Evolutionary conservation across 495 filamentous ascomycete genomes (phyloP), one percentile per base, ranked within the genome.

Genomic region (Tuber aestivum): DNA sequence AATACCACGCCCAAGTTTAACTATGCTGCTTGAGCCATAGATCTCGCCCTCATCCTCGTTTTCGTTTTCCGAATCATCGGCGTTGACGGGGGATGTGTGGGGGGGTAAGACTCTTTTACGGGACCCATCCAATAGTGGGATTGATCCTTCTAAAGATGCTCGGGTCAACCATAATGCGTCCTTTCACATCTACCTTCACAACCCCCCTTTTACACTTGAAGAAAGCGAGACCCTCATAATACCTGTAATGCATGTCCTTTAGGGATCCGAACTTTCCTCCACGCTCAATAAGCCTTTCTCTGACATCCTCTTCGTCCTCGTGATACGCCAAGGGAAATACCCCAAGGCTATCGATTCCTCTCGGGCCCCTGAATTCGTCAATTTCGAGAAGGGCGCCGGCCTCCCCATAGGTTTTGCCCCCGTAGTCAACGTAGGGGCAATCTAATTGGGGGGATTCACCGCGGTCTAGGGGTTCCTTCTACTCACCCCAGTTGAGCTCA

Each of bases 81-180:
- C 70, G 2, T 61, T 73, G 10, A 72, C 38, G 41, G 41, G 16
- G 45, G 74, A 23, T 10, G 77, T 48, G 44, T 80, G 74, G 14
- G 74, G 74, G 16, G n/a, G n/a, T n/a, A 0, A 72, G 78, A 75
- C 38, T 75, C 78, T 65, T 79, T 82, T 21, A 82, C 80, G 40
- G 80, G 80, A 72, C 90, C 93, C 83, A 97, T 91, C 18, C 88
- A 89, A 78, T 97, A 97, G 80, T 97, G 2, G 94, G 93, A 76
- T 95, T 94, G 77, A 96, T 93, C 4, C 93, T 89, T 38, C 93
- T 89, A 85, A 95, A 93, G 74, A 93, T 94, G 38, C 89, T 91
- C 0, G 94, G 92, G 81, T 97, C 94, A 61, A 97, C 87, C 94
- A 97, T 97, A 75, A 97, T 90, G 68, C 94, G 90, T 37, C 93